phyloP scores from a whole-genome alignment of 129 eudicot genomes.

The Tagetes erecta region DNA sequence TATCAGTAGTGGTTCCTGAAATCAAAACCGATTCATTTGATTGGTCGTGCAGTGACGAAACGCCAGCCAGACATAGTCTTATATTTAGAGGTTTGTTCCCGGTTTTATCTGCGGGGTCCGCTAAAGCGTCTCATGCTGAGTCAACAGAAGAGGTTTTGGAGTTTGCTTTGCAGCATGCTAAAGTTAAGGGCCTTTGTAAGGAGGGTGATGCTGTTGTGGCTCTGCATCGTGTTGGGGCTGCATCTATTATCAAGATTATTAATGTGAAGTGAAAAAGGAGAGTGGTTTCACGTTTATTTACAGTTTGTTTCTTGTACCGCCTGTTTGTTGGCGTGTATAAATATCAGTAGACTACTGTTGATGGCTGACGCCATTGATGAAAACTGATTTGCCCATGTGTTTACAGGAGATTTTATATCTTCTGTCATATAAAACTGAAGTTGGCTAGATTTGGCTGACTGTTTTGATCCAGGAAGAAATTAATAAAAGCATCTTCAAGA shows the following conservation, averaged over 20 bases:
- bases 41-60: slow-evolving; percentile 54
- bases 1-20: slow-evolving; percentile 66
- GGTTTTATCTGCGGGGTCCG: slow-evolving; percentile 50
- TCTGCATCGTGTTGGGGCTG: slow-evolving; percentile 50
- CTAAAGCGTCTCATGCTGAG: slow-evolving; percentile 53
- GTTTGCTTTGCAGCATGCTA: slow-evolving; percentile 55
- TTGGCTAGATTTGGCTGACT: slow-evolving; percentile 15
- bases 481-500: background rate
- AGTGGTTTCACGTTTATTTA: background rate
- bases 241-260: slow-evolving; percentile 48
- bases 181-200: slow-evolving; percentile 49
- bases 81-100: slow-evolving; percentile 67
- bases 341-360: slow-evolving; percentile 27
- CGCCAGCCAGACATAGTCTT: slow-evolving; percentile 70
- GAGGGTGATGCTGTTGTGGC: slow-evolving; percentile 66
- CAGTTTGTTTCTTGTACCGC: slow-evolving; percentile 29
- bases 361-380: slow-evolving; percentile 20
- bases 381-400: slow-evolving; percentile 29
- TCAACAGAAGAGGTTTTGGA: slow-evolving; percentile 59
- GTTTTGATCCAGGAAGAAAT: background rate
- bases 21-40: slow-evolving; percentile 51
- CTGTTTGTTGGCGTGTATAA: slow-evolving; percentile 22
- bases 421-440: slow-evolving; percentile 31
- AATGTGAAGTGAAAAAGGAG: slow-evolving; percentile 36
- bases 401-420: slow-evolving; percentile 14